Conservation (phyloP, 129 eudicot species). For the Rutidosis leptorrhynchoides region DNA sequence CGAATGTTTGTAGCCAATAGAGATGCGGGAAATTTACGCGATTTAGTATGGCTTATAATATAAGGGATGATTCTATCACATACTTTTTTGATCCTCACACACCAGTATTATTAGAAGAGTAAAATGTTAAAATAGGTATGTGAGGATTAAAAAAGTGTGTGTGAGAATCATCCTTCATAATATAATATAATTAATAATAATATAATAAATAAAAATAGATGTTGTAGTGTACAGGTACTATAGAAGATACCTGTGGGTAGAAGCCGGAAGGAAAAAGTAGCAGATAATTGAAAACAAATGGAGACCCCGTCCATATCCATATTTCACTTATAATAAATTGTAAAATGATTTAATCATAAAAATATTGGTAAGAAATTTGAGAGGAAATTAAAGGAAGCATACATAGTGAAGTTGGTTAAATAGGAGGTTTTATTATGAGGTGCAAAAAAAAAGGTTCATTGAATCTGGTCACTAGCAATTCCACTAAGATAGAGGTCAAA, state of each 20-base stretch:
- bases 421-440: conserved; percentile 13
- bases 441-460: conserved; percentile 24
- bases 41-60: too few species aligned
- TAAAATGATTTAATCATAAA: not conserved
- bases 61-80: too few species aligned
- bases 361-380: not conserved
- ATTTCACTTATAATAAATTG: not conserved
- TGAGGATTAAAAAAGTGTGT: too few species aligned
- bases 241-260: conserved; percentile 18
- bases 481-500: conserved; percentile 11
- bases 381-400: conserved; percentile 2
- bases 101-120: too few species aligned
- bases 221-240: too few species aligned
- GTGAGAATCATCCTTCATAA: too few species aligned
- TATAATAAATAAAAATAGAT: not conserved
- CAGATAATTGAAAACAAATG: conserved; percentile 13
- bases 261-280: conserved; percentile 12
- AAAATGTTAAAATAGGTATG: too few species aligned
- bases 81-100: too few species aligned
- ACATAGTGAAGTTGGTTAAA: conserved; percentile 7
- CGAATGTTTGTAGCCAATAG: too few species aligned
- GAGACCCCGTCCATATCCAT: conserved; percentile 21
- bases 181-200: not conserved
- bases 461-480: conserved; percentile 24
- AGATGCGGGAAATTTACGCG: too few species aligned